Evolutionary conservation across 495 filamentous ascomycete genomes (phyloP), one percentile per base, ranked within the genome.

Genomic region (Penicillium angulare): DNA sequence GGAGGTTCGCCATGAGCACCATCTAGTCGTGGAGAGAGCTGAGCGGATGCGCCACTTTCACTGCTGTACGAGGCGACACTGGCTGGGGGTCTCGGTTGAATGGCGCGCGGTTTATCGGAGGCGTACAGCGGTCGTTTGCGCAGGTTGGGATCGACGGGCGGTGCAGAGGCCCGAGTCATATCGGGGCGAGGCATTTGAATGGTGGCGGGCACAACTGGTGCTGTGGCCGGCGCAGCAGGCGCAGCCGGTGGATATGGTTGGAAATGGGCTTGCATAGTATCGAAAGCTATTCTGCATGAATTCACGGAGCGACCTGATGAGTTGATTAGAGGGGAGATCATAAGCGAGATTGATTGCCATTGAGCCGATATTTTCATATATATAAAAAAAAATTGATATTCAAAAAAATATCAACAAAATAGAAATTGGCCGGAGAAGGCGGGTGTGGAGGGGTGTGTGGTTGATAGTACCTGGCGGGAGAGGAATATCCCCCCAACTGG

Each of bases 401-500:
- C 27, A 6, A 31, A 31, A 31, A 9, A 6, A 31, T 31, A 31
- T 31, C 27, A 2, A 38, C 34, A n/a, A 1, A 26, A 23, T 42
- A 42, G 39, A 42, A 8, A 40, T 23, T 26, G 18, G 32, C 13
- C 16, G 21, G n/a, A n/a, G n/a, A n/a, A n/a, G n/a, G n/a, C n/a
- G n/a, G n/a, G n/a, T n/a, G n/a, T n/a, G n/a, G n/a, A n/a, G n/a
- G n/a, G n/a, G n/a, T n/a, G n/a, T n/a, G n/a, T n/a, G n/a, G n/a
- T n/a, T n/a, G n/a, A n/a, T n/a, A n/a, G 47, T 74, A 76, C 73
- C 73, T 69, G 68, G 68, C 53, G 82, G 82, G 53, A 85, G 68
- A 31, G 80, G 75, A 40, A 83, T 82, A 58, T 84, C 72, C 36
- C 65, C 68, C 82, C 82, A 85, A 59, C 58, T 70, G 40, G 80